Percentiles rank a stretch among this genome's conserved stretches.
These are phyloP conservation scores for Clathrus columnatus DNA, from an alignment of 768 basidiomycete species.

Conservation along the genomic window DNA sequence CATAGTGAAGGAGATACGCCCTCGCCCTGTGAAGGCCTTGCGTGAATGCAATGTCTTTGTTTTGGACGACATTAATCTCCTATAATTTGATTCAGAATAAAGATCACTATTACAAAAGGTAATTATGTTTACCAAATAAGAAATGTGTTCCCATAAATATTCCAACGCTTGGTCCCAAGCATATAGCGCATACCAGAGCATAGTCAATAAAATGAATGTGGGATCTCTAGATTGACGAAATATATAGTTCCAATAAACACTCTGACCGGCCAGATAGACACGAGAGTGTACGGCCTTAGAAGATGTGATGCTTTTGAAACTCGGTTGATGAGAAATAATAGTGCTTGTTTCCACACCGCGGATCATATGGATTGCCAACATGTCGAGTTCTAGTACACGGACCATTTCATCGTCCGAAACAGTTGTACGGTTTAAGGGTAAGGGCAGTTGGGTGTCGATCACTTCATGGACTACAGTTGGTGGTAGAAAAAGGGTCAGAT, in stretches of 20 bases:
- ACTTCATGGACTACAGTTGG: slow-evolving; percentile 17
- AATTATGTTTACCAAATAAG: slow-evolving; percentile 32
- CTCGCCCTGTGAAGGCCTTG: slow-evolving; percentile 44
- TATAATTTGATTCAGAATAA: slow-evolving; percentile 16
- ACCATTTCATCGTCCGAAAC: neutral
- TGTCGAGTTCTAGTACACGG: slow-evolving; percentile 27
- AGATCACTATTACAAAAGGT: neutral
- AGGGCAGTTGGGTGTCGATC: slow-evolving; percentile 47
- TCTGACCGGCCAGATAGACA: slow-evolving; percentile 21
- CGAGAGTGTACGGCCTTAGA: slow-evolving; percentile 6
- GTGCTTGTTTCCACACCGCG: slow-evolving; percentile 18
- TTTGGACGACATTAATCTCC: slow-evolving; percentile 37
- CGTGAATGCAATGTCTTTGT: slow-evolving; percentile 36
- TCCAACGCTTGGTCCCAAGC: slow-evolving; percentile 56
- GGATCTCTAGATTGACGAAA: slow-evolving; percentile 33
- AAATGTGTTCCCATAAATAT: slow-evolving; percentile 41
- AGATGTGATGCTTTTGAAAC: neutral
- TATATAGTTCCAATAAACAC: slow-evolving; percentile 29
- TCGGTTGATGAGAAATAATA: slow-evolving; percentile 25
- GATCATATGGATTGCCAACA: slow-evolving; percentile 48
- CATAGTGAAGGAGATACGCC: slow-evolving; percentile 50
- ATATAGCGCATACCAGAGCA: slow-evolving; percentile 53
- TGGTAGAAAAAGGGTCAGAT: neutral
- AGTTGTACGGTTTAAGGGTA: neutral
- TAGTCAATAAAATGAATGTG: slow-evolving; percentile 43